A percentile compares a stretch with the other conserved stretches of the same genome.
These are phyloP conservation scores for Sicyos edulis DNA, from an alignment of 306 rosid species.

Conservation along the genomic window DNA sequence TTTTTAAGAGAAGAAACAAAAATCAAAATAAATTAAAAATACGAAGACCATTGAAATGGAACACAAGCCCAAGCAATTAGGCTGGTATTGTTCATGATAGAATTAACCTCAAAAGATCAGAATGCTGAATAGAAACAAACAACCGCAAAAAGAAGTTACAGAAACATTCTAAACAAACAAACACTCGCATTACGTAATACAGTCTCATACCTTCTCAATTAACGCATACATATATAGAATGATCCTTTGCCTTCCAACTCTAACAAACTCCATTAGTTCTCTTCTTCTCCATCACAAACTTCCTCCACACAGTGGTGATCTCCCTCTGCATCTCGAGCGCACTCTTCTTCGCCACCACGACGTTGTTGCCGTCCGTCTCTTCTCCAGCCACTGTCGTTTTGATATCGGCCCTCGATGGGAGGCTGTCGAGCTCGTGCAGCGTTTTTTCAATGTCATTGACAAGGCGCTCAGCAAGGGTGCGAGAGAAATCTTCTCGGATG, in stretches of 20 bases:
- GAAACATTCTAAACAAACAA: no score
- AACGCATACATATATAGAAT: background rate
- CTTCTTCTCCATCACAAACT: conserved; percentile 68
- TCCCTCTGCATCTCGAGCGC: conserved; percentile 56
- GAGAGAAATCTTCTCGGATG: conserved; percentile 80
- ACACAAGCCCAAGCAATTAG: background rate
- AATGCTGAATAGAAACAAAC: background rate
- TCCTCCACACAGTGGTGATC: conserved; percentile 69
- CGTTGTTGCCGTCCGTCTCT: background rate
- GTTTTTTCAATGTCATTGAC: conserved; percentile 56
- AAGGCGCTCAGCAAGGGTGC: conserved; percentile 83
- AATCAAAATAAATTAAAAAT: no score
- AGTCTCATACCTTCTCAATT: background rate
- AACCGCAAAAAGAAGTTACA: background rate
- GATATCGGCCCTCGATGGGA: conserved; percentile 41
- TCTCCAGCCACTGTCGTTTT: conserved; percentile 19
- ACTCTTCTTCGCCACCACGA: conserved; percentile 39
- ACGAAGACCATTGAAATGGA: no score
- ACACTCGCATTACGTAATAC: background rate
- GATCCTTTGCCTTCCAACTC: background rate
- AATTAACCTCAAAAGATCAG: background rate
- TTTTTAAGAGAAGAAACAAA: no score
- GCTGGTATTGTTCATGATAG: background rate
- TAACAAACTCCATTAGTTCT: conserved; percentile 66
- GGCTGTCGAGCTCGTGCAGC: conserved; percentile 63